A percentile compares a stretch with the other conserved stretches of the same genome.
These are phyloP conservation scores for Globisporangium camurandrum DNA, from an alignment of 352 stramenopile species.

Conservation along the genomic window DNA sequence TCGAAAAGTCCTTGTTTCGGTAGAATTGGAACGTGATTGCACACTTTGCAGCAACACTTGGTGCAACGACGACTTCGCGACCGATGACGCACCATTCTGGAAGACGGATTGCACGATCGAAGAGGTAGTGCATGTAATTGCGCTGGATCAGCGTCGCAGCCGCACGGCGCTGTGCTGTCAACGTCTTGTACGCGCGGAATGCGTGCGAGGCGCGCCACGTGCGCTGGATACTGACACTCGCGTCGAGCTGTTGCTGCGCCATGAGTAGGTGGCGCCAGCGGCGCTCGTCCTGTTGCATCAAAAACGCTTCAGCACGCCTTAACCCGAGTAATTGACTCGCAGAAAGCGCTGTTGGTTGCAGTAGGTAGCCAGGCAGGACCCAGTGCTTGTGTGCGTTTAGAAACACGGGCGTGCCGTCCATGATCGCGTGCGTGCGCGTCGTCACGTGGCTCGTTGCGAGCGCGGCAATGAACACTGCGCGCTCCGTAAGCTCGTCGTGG, in stretches of 20 bases:
- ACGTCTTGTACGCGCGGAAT: conserved; percentile 20
- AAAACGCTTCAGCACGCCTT: conserved; percentile 40
- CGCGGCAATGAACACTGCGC: conserved; percentile 46
- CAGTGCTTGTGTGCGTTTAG: conserved; percentile 62
- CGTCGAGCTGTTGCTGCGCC: conserved; percentile 39
- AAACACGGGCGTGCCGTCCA: conserved; percentile 47
- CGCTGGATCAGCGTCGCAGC: conserved; percentile 56
- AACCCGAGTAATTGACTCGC: conserved; percentile 29
- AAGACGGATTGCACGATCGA: conserved; percentile 40
- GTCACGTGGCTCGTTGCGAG: conserved; percentile 40
- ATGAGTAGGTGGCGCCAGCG: conserved; percentile 43
- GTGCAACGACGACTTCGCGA: conserved; percentile 53
- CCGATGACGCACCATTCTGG: conserved; percentile 56
- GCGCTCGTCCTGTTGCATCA: conserved; percentile 65
- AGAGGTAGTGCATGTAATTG: conserved; percentile 71
- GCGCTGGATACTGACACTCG: conserved; percentile 30
- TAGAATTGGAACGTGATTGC: conserved; percentile 78
- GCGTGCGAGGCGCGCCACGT: conserved; percentile 23
- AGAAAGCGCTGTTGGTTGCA: conserved; percentile 21
- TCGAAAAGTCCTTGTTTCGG: conserved; percentile 55
- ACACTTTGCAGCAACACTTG: conserved; percentile 50
- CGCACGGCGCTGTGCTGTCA: conserved; percentile 20
- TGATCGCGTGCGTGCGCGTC: conserved; percentile 56
- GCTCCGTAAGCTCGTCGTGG: conserved; percentile 27
- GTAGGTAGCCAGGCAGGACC: conserved; percentile 34